phyloP scores from a whole-genome alignment of 225 moss, liverwort and hornwort genomes.

The Bryoerythrophyllum caledonicum region DNA sequence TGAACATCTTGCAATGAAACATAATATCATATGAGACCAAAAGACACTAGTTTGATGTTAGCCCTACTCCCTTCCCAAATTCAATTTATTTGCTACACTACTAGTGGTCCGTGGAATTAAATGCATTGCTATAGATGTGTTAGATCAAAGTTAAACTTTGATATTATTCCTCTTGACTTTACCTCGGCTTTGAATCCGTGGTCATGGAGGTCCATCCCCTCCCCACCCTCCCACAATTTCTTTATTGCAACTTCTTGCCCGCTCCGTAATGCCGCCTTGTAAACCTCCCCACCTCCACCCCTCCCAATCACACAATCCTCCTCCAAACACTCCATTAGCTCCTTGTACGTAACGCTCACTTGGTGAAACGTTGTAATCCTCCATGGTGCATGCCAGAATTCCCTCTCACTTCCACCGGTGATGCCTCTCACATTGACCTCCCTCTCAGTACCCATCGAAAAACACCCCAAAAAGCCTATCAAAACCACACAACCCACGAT shows the following conservation, averaged over 20 bases:
- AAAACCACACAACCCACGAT: not conserved
- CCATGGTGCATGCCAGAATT: constrained; percentile 23
- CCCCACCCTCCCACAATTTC: constrained; percentile 42
- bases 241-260: constrained; percentile 54
- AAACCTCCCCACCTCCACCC: constrained; percentile 55
- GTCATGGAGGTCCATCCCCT: constrained; percentile 40
- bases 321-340: constrained; percentile 44
- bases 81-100: no score
- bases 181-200: constrained; percentile 67
- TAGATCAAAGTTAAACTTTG: no score
- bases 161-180: not conserved
- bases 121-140: no score
- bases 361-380: constrained; percentile 46
- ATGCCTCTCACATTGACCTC: accelerated
- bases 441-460: not conserved
- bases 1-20: no score
- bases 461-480: not conserved
- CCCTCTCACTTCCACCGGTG: not conserved
- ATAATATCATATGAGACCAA: no score
- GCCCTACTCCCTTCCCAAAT: no score
- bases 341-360: constrained; percentile 24
- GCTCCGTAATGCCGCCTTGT: constrained; percentile 20
- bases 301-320: constrained; percentile 45
- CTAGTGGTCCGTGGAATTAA: no score
- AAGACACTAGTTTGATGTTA: no score